Evolutionary conservation across 2,329 filamentous ascomycete species (phyloP).

Genomic region (Fusarium camptoceras): DNA sequence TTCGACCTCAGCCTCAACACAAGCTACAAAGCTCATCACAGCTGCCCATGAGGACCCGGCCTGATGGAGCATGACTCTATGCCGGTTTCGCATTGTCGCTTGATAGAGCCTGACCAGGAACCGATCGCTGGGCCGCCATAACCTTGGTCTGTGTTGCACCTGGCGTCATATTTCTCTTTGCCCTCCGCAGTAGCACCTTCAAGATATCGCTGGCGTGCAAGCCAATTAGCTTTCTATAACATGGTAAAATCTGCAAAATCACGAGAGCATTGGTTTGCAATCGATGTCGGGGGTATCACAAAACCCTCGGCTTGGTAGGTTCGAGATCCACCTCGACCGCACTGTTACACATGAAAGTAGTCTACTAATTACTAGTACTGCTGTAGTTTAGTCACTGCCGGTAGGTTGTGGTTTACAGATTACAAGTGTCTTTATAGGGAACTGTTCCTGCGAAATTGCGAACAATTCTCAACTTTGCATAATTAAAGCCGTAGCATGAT

Average conservation of each 20-base stretch:
- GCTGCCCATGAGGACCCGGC: constrained; percentile 23
- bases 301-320: constrained; percentile 26
- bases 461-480: constrained; percentile 8
- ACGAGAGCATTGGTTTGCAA: constrained; percentile 6
- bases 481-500: background rate
- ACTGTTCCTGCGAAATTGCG: constrained; percentile 7
- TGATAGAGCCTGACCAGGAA: constrained; percentile 24
- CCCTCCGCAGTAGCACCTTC: constrained; percentile 26
- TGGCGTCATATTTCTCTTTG: constrained; percentile 29
- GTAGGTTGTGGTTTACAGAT: constrained; percentile 15
- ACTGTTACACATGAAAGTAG: constrained; percentile 21
- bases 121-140: constrained; percentile 15
- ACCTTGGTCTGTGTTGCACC: constrained; percentile 24
- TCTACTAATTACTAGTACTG: constrained; percentile 6
- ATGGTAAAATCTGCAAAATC: constrained; percentile 1
- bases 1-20: constrained; percentile 20
- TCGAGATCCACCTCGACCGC: constrained; percentile 27
- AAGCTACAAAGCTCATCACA: constrained; percentile 17
- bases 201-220: constrained; percentile 4
- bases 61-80: constrained; percentile 22
- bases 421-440: background rate
- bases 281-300: background rate
- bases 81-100: constrained; percentile 10
- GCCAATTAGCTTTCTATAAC: constrained; percentile 18
- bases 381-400: constrained; percentile 26